Evolutionary conservation across 306 rosid genomes (phyloP).

Genomic region (Trifolium repens): DNA sequence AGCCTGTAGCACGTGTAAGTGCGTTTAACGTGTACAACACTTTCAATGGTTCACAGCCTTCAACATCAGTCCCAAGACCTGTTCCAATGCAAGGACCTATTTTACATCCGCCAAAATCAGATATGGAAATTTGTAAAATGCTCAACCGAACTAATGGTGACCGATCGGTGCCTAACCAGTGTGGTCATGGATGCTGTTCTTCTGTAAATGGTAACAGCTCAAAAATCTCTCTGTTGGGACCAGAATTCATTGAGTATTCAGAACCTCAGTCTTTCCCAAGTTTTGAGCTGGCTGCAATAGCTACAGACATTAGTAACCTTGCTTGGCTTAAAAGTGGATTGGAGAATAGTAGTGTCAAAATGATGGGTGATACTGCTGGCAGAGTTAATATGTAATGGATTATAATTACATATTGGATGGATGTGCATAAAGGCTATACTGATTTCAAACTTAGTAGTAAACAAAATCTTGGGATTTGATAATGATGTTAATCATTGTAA

Average conservation of each 20-base stretch:
- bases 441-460: slow-evolving; percentile 22
- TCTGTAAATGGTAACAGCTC: slow-evolving; percentile 41
- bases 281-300: slow-evolving; percentile 91
- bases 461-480: neutral
- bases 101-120: slow-evolving; percentile 62
- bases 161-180: slow-evolving; percentile 61
- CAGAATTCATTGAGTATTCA: slow-evolving; percentile 81
- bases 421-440: slow-evolving; percentile 31
- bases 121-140: slow-evolving; percentile 59
- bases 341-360: slow-evolving; percentile 76
- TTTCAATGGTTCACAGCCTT: slow-evolving; percentile 55
- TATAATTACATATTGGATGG: slow-evolving; percentile 50
- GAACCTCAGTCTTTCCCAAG: slow-evolving; percentile 79
- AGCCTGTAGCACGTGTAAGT: slow-evolving; percentile 83
- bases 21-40: slow-evolving; percentile 75
- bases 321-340: slow-evolving; percentile 98
- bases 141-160: slow-evolving; percentile 60
- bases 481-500: slow-evolving; percentile 40
- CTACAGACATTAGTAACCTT: slow-evolving; percentile 85
- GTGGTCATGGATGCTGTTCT: slow-evolving; percentile 86
- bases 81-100: slow-evolving; percentile 73
- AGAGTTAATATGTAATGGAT: slow-evolving; percentile 50
- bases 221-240: slow-evolving; percentile 70
- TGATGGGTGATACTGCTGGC: slow-evolving; percentile 65
- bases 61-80: slow-evolving; percentile 51